These are phyloP conservation scores for Brasenia schreberi DNA, from an alignment of 164 flowering plant species.

Conservation along the genomic window DNA sequence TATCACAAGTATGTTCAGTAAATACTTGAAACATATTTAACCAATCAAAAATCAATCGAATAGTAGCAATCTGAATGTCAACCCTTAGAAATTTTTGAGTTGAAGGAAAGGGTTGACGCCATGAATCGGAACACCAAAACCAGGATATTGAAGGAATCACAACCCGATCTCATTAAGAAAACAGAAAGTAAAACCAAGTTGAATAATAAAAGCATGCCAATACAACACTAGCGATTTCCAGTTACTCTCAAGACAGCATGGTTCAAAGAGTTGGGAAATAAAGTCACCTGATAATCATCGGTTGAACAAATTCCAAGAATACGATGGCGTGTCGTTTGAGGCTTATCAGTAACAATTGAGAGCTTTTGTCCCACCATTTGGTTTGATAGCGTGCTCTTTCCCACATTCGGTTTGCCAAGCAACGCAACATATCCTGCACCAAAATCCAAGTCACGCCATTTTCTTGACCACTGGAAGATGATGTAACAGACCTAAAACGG, in stretches of 20 bases:
- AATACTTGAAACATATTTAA: not conserved
- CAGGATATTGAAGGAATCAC: too few species aligned
- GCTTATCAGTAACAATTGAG: conserved; percentile 93
- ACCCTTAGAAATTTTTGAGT: not conserved
- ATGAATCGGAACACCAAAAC: not conserved
- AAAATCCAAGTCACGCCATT: not conserved
- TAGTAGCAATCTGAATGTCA: not conserved
- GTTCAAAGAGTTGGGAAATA: not conserved
- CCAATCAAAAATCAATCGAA: not conserved
- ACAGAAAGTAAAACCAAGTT: not conserved
- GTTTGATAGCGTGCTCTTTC: conserved; percentile 91
- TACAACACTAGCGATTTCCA: too few species aligned
- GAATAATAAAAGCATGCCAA: not conserved
- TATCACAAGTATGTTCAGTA: conserved; percentile 5
- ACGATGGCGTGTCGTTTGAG: conserved; percentile 94
- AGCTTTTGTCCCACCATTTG: conserved; percentile 97
- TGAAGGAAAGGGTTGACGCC: not conserved
- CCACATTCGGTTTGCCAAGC: conserved; percentile 94
- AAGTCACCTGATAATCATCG: conserved; percentile 73
- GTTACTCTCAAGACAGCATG: too few species aligned
- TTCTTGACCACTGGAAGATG: not conserved
- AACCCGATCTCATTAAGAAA: not conserved
- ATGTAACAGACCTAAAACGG: not conserved
- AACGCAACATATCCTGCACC: conserved; percentile 88
- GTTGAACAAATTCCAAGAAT: conserved; percentile 92